Evolutionary conservation across 306 rosid species (phyloP), one percentile per base, ranked within the genome.

Genomic region (Gillenia trifoliata): DNA sequence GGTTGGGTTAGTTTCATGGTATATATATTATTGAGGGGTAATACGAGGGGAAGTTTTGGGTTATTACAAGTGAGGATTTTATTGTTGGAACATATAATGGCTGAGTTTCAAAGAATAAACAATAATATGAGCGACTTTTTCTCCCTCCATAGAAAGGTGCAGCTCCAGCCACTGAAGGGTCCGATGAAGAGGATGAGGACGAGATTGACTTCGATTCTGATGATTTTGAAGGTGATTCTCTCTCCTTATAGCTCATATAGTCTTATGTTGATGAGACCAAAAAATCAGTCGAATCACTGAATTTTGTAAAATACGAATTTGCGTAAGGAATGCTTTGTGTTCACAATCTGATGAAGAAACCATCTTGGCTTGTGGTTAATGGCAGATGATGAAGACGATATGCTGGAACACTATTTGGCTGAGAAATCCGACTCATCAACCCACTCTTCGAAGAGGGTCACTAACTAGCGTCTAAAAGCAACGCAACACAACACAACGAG

Each of bases 361-460:
- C 64, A 56, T 80, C 72, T 47, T 47, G 4, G 80, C 28, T 79
- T 74, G 52, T 74, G 77, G 23, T 78, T 56, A 26, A 25, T 52
- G 76, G 82, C 90, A 90, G 99, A 79, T 81, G 99, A 94, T 26
- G 99, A 95, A 86, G 98, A 93, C 8, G 98, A 95, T 83, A 95
- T 95, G 99, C 96, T 95, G 54, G 96, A 95, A 81, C 99, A 95
- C 81, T 95, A 90, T 75, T 87, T 95, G 79, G 97, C 99, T 17
- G 99, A 92, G 84, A 95, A 90, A 65, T 47, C 96, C 3, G 93
- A 95, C 76, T 76, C 93, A 47, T 86, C 96, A 68, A 13, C 90
- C 8, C 91, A 85, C 77, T 89, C 94, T 56, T 82, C 88, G 31
- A 78, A 38, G 85, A 85, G 84, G 81, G 88, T 83, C 80, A 89